These are phyloP conservation scores for Citrus medica DNA, from an alignment of 345 rosid species.

Conservation along the genomic window DNA sequence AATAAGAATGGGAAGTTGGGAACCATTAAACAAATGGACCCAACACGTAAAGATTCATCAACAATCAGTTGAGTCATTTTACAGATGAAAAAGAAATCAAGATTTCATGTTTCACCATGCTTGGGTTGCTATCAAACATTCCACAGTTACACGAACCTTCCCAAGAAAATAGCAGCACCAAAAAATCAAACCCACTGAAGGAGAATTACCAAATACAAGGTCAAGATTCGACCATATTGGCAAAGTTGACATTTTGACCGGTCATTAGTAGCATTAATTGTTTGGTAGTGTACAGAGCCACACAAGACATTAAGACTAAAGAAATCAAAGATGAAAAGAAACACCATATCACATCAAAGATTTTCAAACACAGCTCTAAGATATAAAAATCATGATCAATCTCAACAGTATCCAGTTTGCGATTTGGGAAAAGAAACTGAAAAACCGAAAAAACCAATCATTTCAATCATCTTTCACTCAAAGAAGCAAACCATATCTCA, in stretches of 20 bases:
- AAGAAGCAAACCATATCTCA: background rate
- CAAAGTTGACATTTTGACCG: slow-evolving; percentile 19
- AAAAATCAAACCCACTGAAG: background rate
- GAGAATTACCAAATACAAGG: background rate
- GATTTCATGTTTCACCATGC: slow-evolving; percentile 1
- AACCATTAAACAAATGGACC: slow-evolving; percentile 28
- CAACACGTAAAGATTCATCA: slow-evolving; percentile 10
- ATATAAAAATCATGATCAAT: slow-evolving; percentile 13
- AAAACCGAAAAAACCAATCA: slow-evolving; percentile 22
- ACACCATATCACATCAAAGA: slow-evolving; percentile 24
- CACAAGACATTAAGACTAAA: background rate
- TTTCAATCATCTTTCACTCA: background rate
- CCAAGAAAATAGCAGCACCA: background rate
- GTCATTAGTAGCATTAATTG: background rate
- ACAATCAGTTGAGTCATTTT: background rate
- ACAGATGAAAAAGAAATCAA: background rate
- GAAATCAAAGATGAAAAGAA: slow-evolving; percentile 18
- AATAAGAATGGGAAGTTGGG: slow-evolving; percentile 7
- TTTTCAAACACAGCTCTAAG: slow-evolving; percentile 15
- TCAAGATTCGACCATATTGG: slow-evolving; percentile 7
- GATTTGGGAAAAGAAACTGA: slow-evolving; percentile 16
- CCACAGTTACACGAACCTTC: slow-evolving; percentile 1
- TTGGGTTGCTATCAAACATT: slow-evolving; percentile 26
- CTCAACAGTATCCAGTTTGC: slow-evolving; percentile 13
- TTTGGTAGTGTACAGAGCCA: background rate